Percentiles rank a stretch among this genome's conserved stretches.
Conservation (phyloP, 768 basidiomycete species). For the Leccinum barrowsii region DNA sequence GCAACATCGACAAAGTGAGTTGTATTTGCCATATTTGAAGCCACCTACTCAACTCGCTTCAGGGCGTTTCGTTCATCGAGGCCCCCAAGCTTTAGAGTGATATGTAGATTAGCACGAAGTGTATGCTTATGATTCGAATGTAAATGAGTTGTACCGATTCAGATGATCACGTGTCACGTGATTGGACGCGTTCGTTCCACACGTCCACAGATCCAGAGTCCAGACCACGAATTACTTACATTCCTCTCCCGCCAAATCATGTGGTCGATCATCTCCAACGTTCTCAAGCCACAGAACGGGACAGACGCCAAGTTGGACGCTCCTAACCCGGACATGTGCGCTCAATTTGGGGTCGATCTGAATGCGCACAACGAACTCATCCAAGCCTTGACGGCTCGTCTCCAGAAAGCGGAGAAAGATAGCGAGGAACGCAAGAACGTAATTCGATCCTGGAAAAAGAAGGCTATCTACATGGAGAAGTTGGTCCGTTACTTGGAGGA, state of each 20-base stretch:
- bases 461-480: constrained; percentile 69
- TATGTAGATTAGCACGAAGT: neutral
- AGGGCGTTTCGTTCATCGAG: constrained; percentile 28
- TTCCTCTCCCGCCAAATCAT: constrained; percentile 28
- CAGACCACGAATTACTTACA: too few relatives aligned
- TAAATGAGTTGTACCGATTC: neutral
- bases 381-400: constrained; percentile 50
- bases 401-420: constrained; percentile 57
- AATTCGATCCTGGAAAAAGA: constrained; percentile 68
- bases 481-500: constrained; percentile 70
- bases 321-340: constrained; percentile 48
- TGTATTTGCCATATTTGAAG: neutral
- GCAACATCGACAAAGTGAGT: constrained; percentile 69
- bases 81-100: constrained; percentile 26
- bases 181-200: neutral
- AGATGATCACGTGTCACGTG: neutral
- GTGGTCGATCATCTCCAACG: constrained; percentile 63
- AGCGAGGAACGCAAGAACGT: constrained; percentile 54
- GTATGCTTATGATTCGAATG: constrained; percentile 4
- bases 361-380: constrained; percentile 71
- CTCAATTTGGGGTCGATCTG: constrained; percentile 75
- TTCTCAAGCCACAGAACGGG: constrained; percentile 43
- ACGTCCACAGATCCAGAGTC: neutral
- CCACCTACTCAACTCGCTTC: neutral
- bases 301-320: constrained; percentile 18